Evolutionary conservation across 2,329 filamentous ascomycete species (phyloP).

Genomic region (Chrysosporium queenslandicum): DNA sequence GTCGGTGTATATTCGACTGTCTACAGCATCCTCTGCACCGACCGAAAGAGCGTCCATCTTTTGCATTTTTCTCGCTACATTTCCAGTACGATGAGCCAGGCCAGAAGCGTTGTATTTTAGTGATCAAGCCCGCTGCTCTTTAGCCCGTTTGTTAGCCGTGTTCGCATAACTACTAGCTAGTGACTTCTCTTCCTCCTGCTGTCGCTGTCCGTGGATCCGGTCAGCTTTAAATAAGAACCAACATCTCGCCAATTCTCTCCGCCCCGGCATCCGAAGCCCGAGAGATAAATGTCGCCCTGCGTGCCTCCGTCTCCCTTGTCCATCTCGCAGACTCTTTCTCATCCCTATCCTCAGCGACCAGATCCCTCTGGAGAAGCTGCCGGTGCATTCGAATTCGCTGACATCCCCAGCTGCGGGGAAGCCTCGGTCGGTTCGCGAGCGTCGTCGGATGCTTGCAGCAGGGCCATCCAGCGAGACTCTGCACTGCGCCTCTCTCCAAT

Average conservation of each 20-base stretch:
- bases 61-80: not conserved
- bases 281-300: not conserved
- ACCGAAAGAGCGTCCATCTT: not conserved
- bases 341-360: not conserved
- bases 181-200: too few species aligned
- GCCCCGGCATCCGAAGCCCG: not conserved
- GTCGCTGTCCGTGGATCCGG: constrained; percentile 4
- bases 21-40: too few species aligned
- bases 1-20: too few species aligned
- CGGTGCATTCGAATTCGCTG: not conserved
- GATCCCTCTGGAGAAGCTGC: not conserved
- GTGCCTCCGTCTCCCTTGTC: constrained; percentile 4
- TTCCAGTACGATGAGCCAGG: too few species aligned
- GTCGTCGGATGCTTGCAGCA: not conserved
- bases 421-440: not conserved
- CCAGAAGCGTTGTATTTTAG: too few species aligned
- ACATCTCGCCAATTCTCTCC: not conserved
- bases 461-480: not conserved
- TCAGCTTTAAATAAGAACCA: not conserved
- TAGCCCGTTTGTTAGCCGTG: too few species aligned
- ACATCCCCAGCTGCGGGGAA: not conserved
- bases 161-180: too few species aligned
- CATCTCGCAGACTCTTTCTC: constrained; percentile 1
- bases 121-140: too few species aligned
- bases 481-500: not conserved